A percentile compares a stretch with the other conserved stretches of the same genome.
Evolutionary conservation across 225 moss, liverwort and hornwort species (phyloP).

Genomic region (Polytrichum commune): DNA sequence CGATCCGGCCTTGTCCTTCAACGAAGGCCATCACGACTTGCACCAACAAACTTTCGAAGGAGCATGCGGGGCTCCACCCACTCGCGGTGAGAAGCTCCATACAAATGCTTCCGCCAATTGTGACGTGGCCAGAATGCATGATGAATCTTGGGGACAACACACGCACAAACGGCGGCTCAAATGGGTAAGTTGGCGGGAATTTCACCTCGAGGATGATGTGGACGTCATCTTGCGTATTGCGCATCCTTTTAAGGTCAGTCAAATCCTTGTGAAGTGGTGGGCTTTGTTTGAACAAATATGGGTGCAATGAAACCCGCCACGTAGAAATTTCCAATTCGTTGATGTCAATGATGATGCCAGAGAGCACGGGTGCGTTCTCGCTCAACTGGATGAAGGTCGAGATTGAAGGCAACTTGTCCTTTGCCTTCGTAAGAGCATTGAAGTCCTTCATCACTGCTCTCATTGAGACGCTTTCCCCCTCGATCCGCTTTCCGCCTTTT

Average conservation of each 20-base stretch:
- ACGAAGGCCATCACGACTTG: slow-evolving; percentile 75
- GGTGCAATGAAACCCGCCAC: slow-evolving; percentile 50
- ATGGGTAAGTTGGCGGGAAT: slow-evolving; percentile 49
- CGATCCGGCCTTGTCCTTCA: slow-evolving; percentile 65
- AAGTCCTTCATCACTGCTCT: slow-evolving; percentile 61
- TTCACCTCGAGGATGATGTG: slow-evolving; percentile 54
- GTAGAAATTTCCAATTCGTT: slow-evolving; percentile 41
- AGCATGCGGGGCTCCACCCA: slow-evolving; percentile 75
- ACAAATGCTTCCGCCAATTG: slow-evolving; percentile 78
- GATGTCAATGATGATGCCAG: slow-evolving; percentile 42
- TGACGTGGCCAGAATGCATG: slow-evolving; percentile 67
- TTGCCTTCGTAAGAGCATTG: slow-evolving; percentile 34
- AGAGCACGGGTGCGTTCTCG: slow-evolving; percentile 36
- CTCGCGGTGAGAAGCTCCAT: slow-evolving; percentile 82
- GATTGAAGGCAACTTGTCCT: slow-evolving; percentile 22
- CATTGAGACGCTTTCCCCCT: slow-evolving; percentile 10
- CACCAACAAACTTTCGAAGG: slow-evolving; percentile 71
- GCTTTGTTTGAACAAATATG: slow-evolving; percentile 46
- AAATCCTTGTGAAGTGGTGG: slow-evolving; percentile 45
- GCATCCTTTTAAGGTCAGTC: slow-evolving; percentile 27
- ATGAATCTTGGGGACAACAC: slow-evolving; percentile 57
- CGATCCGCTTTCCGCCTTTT: not conserved
- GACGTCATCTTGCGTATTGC: slow-evolving; percentile 17
- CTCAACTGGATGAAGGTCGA: slow-evolving; percentile 2
- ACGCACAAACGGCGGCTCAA: slow-evolving; percentile 67